Evolutionary conservation across 116 monocot genomes (phyloP).

Genomic region (Trichopus zeylanicus): DNA sequence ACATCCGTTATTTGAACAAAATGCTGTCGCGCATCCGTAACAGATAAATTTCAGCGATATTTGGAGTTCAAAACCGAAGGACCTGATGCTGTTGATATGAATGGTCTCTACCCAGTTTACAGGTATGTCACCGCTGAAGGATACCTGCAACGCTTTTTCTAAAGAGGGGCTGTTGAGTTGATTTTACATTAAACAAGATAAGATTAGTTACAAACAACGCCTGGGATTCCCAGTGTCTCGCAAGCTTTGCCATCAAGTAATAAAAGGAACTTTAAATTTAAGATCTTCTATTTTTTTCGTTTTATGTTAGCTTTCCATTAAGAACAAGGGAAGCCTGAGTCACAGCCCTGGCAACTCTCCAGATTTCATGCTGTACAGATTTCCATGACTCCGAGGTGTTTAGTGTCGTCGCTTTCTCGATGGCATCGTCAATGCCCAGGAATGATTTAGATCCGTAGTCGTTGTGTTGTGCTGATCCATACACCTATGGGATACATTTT

Average conservation of each 20-base stretch:
- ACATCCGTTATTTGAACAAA: constrained; percentile 3
- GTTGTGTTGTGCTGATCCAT: constrained; percentile 45
- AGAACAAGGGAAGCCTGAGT: constrained; percentile 48
- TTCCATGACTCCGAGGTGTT: constrained; percentile 52
- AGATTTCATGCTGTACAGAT: constrained; percentile 61
- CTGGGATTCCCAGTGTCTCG: too few relatives aligned
- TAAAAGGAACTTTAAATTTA: too few relatives aligned
- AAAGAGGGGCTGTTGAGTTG: too few relatives aligned
- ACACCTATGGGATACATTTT: constrained; percentile 43
- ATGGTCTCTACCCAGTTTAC: constrained; percentile 19
- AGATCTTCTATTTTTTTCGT: too few relatives aligned
- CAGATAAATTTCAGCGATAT: constrained; percentile 21
- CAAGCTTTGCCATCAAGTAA: too few relatives aligned
- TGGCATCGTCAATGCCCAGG: constrained; percentile 67
- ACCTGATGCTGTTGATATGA: constrained; percentile 11
- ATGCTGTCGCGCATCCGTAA: constrained; percentile 19
- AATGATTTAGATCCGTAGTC: constrained; percentile 70
- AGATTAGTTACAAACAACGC: too few relatives aligned
- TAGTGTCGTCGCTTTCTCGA: constrained; percentile 29
- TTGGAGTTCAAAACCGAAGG: constrained; percentile 30
- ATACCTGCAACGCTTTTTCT: constrained; percentile 27
- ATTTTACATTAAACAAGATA: too few relatives aligned
- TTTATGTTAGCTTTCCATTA: constrained; percentile 46
- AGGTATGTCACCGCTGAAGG: constrained; percentile 25
- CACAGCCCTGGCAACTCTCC: constrained; percentile 58